These are phyloP conservation scores for Candolleomyces aberdarensis DNA, from an alignment of 768 basidiomycete species.

Conservation along the genomic window DNA sequence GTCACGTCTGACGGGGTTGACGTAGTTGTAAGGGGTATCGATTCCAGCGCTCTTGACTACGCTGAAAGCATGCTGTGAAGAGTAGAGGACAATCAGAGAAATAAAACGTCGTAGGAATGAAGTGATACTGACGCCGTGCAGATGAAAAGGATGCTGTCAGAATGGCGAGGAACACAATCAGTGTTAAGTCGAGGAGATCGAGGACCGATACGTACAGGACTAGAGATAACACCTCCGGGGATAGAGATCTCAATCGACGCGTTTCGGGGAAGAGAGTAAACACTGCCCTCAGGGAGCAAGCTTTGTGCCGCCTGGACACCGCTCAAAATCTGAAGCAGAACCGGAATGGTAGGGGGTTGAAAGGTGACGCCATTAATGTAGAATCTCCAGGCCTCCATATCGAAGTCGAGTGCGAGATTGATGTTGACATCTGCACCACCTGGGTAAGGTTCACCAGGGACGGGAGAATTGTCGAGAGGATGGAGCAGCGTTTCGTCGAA, in stretches of 20 bases:
- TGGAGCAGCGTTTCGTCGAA: constrained; percentile 22
- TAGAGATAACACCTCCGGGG: constrained; percentile 24
- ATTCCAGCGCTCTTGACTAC: constrained; percentile 42
- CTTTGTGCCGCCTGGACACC: constrained; percentile 36
- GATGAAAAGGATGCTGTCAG: constrained; percentile 39
- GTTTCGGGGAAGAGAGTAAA: constrained; percentile 42
- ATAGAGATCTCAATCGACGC: constrained; percentile 48
- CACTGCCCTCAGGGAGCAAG: constrained; percentile 38
- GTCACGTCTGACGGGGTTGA: constrained; percentile 58
- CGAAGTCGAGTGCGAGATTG: constrained; percentile 16
- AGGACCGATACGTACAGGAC: constrained; percentile 1
- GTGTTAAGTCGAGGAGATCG: neutral
- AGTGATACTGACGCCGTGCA: constrained; percentile 16
- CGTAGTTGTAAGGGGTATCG: constrained; percentile 33
- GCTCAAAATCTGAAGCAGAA: constrained; percentile 49
- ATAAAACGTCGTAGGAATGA: constrained; percentile 29
- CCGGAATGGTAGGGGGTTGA: constrained; percentile 35
- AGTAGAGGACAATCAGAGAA: too few relatives aligned
- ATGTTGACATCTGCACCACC: constrained; percentile 20
- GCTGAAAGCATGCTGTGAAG: constrained; percentile 29
- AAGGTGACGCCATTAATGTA: constrained; percentile 13
- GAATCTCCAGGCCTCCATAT: constrained; percentile 7
- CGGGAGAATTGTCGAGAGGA: constrained; percentile 15
- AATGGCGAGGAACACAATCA: neutral
- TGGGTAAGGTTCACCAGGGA: constrained; percentile 20